Evolutionary conservation across 2,329 filamentous ascomycete genomes (phyloP).

Genomic region (Fusarium buxicola): DNA sequence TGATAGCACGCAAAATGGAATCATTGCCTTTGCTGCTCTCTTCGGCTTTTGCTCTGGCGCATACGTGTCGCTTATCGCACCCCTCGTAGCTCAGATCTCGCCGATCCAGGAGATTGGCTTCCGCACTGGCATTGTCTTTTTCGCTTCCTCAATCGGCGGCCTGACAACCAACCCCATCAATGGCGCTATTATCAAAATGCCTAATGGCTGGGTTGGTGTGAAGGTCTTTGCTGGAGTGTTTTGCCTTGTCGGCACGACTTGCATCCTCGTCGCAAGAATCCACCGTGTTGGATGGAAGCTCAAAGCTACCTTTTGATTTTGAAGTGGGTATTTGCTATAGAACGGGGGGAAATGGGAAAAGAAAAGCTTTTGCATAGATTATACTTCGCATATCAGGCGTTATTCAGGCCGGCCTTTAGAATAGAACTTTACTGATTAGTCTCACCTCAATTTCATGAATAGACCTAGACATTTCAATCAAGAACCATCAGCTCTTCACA

Average conservation of each 20-base stretch:
- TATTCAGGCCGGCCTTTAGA: not conserved
- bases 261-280: conserved; percentile 21
- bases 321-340: not conserved
- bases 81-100: conserved; percentile 56
- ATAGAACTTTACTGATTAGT: not conserved
- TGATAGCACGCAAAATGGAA: conserved; percentile 42
- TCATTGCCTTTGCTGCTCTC: conserved; percentile 55
- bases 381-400: not conserved
- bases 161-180: conserved; percentile 68
- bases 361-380: not conserved
- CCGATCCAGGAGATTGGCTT: conserved; percentile 46
- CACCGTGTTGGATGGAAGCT: conserved; percentile 34
- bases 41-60: conserved; percentile 58
- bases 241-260: conserved; percentile 27
- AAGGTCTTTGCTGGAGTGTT: conserved; percentile 51
- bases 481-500: too few species aligned
- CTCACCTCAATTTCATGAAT: conserved; percentile 1
- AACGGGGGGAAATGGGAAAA: not conserved
- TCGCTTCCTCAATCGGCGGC: conserved; percentile 65
- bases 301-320: conserved; percentile 10
- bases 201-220: conserved; percentile 49
- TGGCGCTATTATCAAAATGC: conserved; percentile 55
- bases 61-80: conserved; percentile 54
- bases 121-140: conserved; percentile 57
- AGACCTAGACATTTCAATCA: too few species aligned